These are phyloP conservation scores for Ustilago esculenta DNA, from an alignment of 1,284 basidiomycete species.

Conservation along the genomic window DNA sequence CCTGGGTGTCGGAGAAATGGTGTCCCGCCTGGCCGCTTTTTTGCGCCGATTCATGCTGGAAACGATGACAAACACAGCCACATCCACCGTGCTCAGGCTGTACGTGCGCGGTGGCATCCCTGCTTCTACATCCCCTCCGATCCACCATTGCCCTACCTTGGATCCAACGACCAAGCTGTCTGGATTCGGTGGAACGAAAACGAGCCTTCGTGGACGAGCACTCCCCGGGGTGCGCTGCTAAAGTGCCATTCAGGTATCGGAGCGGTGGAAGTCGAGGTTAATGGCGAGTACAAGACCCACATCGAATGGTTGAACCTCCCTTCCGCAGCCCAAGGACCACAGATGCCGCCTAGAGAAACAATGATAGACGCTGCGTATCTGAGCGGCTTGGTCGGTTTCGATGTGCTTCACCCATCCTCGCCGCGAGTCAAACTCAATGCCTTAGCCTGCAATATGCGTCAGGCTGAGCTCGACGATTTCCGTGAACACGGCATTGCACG, in stretches of 20 bases:
- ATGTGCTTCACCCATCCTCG: conserved; percentile 19
- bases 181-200: conserved; percentile 34
- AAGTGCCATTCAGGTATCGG: conserved; percentile 39
- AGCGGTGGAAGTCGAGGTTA: conserved; percentile 33
- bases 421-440: conserved; percentile 33
- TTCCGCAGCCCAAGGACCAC: background rate
- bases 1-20: conserved; percentile 20
- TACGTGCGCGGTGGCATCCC: conserved; percentile 50
- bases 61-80: conserved; percentile 48
- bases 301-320: conserved; percentile 40
- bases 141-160: conserved; percentile 26
- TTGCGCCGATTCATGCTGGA: conserved; percentile 26
- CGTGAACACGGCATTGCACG: conserved; percentile 13
- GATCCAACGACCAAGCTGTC: conserved; percentile 1
- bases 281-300: conserved; percentile 33
- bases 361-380: conserved; percentile 36
- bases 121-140: conserved; percentile 40
- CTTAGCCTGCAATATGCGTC: conserved; percentile 47
- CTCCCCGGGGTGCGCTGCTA: conserved; percentile 18
- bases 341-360: conserved; percentile 18
- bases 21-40: conserved; percentile 3
- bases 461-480: conserved; percentile 33
- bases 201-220: conserved; percentile 33
- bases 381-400: conserved; percentile 28
- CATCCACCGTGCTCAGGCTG: conserved; percentile 46